Evolutionary conservation across 805 yeast species (phyloP), one percentile per base, ranked within the genome.

Genomic region (Teunomyces stri): DNA sequence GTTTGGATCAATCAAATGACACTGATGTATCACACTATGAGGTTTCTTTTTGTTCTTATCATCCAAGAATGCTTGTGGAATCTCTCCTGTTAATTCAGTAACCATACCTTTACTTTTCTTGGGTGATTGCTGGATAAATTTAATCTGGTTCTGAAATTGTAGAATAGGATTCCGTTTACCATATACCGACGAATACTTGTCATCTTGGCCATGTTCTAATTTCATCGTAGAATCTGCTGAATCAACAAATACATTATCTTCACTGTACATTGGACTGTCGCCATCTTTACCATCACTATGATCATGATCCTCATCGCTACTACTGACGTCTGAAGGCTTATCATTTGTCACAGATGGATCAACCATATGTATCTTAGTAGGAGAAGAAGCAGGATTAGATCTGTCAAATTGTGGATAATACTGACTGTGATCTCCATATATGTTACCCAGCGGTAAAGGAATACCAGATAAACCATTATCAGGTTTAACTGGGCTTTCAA

Each of bases 1-100:
- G 5, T 47, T 46, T 5, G 76, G 73, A 49, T 70, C 75, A 5
- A 56, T 53, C 28, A 69, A 57, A 50, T 68, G 70, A 51, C 77
- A 72, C 52, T 71, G 76, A 50, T 72, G 76, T n/a, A 68, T 66
- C 0, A 60, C 68, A 10, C 66, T 28, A 11, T 29, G 43, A 1
- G 62, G 50, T 33, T 55, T 55, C 39, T 43, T 56, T 37, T 57
- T 58, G 28, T 36, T 36, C 29, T 43, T 42, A 15, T 47, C 55
- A 29, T 18, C 42, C 50, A 18, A 29, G n/a, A 27, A 42, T 11
- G 30, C 13, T 15, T 13, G 36, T n/a, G 13, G 44, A 13, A 22
- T 27, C 38, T 30, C 29, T 27, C 10, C 33, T 11, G 11, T 33
- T 36, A 31, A n/a, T 34, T 43, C 37, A 21, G 40, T 9, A 9